These are phyloP conservation scores for Avicennia marina DNA, from an alignment of 257 asterid genomes.

Conservation along the genomic window DNA sequence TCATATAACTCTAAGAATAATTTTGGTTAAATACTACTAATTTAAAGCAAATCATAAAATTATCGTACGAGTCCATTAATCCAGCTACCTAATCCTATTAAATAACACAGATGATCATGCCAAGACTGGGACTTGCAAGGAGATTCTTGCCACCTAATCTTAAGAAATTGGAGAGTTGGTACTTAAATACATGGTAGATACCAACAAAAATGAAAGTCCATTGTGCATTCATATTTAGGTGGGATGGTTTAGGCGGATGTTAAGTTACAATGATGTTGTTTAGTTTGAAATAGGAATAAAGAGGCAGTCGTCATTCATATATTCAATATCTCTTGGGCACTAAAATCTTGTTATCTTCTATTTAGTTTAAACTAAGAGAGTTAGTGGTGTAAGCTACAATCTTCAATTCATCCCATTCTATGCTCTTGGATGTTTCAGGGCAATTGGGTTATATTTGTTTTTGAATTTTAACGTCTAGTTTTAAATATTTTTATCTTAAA, in stretches of 20 bases:
- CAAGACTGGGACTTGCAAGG: no score
- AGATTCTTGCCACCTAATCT: not conserved
- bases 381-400: not conserved
- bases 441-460: conserved; percentile 13
- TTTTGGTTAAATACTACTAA: no score
- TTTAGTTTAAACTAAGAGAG: not conserved
- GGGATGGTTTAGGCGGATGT: not conserved
- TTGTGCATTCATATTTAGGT: not conserved
- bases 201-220: not conserved
- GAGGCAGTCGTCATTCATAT: conserved; percentile 16
- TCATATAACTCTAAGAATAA: no score
- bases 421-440: conserved; percentile 5
- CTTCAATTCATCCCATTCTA: not conserved
- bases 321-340: conserved; percentile 14
- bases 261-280: conserved; percentile 22
- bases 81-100: no score
- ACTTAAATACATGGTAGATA: not conserved
- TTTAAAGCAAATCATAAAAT: not conserved
- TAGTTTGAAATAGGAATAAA: conserved; percentile 18
- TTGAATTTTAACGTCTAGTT: no score
- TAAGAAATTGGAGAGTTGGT: not conserved
- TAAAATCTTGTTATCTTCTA: conserved; percentile 9
- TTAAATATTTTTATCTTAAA: no score
- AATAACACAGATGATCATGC: no score
- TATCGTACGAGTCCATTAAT: no score